A percentile compares a stretch with the other conserved stretches of the same genome.
phyloP scores from a whole-genome alignment of 2,329 filamentous ascomycete genomes.

The Colletotrichum sp. region DNA sequence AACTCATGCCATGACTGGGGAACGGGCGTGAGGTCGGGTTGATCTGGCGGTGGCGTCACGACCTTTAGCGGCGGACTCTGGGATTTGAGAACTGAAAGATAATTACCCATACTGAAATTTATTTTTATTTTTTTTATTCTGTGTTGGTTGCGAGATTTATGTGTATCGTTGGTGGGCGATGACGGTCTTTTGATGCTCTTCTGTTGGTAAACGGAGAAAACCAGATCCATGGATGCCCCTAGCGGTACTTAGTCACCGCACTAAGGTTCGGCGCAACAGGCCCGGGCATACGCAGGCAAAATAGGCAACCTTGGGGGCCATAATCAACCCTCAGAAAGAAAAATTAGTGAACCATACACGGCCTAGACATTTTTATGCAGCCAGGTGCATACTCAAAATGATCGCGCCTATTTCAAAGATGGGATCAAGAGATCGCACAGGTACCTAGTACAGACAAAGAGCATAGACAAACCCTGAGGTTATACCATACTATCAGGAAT shows the following conservation, averaged over 20 bases:
- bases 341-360: neutral
- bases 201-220: neutral
- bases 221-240: neutral
- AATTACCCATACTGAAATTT: neutral
- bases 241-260: neutral
- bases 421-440: neutral
- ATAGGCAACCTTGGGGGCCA: neutral
- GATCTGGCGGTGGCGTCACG: neutral
- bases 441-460: neutral
- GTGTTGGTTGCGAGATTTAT: too few species aligned
- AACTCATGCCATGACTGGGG: conserved; percentile 3
- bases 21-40: neutral
- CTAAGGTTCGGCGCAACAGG: neutral
- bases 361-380: neutral
- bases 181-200: neutral
- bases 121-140: too few species aligned
- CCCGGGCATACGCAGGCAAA: neutral
- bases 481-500: neutral
- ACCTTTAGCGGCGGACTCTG: neutral
- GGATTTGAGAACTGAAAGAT: neutral
- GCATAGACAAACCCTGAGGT: too few species aligned
- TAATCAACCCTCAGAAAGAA: neutral
- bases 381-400: neutral
- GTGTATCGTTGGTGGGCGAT: neutral
- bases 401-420: neutral